Percentiles rank a stretch among this genome's conserved stretches.
These are phyloP conservation scores for Aspergillus sparsus DNA, from an alignment of 495 filamentous ascomycete genomes.

Conservation along the genomic window DNA sequence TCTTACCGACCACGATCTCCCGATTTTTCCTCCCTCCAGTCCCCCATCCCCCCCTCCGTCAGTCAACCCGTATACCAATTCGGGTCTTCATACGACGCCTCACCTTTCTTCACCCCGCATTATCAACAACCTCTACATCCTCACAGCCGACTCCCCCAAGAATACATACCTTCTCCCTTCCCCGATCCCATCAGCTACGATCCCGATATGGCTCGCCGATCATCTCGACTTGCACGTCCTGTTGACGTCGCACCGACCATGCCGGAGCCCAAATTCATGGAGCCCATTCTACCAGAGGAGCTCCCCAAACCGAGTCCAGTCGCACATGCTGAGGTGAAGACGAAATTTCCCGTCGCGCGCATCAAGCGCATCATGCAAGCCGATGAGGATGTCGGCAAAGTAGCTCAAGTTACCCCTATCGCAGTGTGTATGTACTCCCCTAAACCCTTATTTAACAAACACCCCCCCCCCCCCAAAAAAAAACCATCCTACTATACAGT, in stretches of 20 bases:
- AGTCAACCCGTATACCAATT: constrained; percentile 39
- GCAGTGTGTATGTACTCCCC: constrained; percentile 71
- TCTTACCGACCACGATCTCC: constrained; percentile 48
- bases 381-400: constrained; percentile 98
- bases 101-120: constrained; percentile 40
- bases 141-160: constrained; percentile 29
- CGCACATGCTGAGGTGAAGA: constrained; percentile 72
- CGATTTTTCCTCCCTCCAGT: constrained; percentile 49
- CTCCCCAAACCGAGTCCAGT: constrained; percentile 28
- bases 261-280: constrained; percentile 41
- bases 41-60: constrained; percentile 37
- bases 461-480: too few relatives aligned
- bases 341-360: constrained; percentile 94
- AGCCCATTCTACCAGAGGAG: constrained; percentile 34
- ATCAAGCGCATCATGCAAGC: constrained; percentile 99
- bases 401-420: constrained; percentile 93
- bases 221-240: constrained; percentile 43
- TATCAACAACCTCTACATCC: constrained; percentile 32
- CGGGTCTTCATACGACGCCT: constrained; percentile 45
- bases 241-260: constrained; percentile 30
- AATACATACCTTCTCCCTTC: constrained; percentile 41
- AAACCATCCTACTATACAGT: too few relatives aligned
- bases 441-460: too few relatives aligned
- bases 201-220: constrained; percentile 50
- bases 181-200: constrained; percentile 27